A percentile compares a stretch with the other conserved stretches of the same genome.
Conservation (phyloP, 2,329 filamentous ascomycete species). For the Tolypocladium pustulatum region DNA sequence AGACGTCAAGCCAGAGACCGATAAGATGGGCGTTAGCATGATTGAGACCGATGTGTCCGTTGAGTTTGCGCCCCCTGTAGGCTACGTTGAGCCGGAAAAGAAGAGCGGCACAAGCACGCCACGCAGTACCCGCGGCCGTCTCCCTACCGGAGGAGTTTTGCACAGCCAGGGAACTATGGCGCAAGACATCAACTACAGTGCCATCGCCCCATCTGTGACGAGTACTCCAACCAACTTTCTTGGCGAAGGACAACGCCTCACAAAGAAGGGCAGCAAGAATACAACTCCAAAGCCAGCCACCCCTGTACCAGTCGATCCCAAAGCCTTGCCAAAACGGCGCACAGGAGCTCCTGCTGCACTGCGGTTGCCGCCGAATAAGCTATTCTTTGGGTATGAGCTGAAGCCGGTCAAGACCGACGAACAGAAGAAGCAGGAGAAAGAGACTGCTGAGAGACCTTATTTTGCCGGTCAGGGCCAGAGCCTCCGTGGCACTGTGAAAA, state of each 20-base stretch:
- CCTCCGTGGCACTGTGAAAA: constrained; percentile 58
- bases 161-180: constrained; percentile 91
- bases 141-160: constrained; percentile 62
- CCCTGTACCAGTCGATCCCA: constrained; percentile 40
- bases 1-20: constrained; percentile 78
- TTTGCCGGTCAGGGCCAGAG: constrained; percentile 83
- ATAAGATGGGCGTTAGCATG: constrained; percentile 82
- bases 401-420: constrained; percentile 76
- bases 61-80: constrained; percentile 88
- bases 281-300: constrained; percentile 56
- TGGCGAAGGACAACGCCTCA: constrained; percentile 71
- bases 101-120: constrained; percentile 80
- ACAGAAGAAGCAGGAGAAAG: constrained; percentile 56
- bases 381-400: constrained; percentile 94
- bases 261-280: constrained; percentile 68
- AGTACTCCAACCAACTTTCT: constrained; percentile 69
- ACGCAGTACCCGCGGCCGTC: constrained; percentile 50
- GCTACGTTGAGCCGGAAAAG: constrained; percentile 80
- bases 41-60: constrained; percentile 95
- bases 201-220: constrained; percentile 71
- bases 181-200: constrained; percentile 90
- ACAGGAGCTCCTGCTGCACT: constrained; percentile 80
- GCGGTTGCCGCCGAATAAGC: constrained; percentile 73
- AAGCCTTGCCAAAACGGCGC: constrained; percentile 27
- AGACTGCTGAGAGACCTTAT: constrained; percentile 54